A percentile compares a stretch with the other conserved stretches of the same genome.
Evolutionary conservation across 2,329 filamentous ascomycete species (phyloP).

Genomic region (Orbilia blumenaviensis): DNA sequence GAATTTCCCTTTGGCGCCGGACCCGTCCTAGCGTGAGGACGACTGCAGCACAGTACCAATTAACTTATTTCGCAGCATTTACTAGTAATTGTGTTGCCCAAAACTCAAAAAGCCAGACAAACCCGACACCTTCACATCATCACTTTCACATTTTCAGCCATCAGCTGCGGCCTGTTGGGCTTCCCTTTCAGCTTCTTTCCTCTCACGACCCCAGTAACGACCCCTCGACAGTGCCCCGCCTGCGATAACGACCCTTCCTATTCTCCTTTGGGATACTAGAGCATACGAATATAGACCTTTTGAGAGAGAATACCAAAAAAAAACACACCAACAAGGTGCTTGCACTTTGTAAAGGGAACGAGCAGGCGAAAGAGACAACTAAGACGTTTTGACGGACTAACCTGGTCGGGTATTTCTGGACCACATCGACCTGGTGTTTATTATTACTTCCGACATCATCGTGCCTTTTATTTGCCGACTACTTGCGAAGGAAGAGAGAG

Average conservation of each 20-base stretch:
- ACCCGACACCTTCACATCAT: neutral
- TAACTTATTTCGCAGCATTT: too few relatives aligned
- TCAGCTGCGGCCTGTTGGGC: neutral
- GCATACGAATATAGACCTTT: neutral
- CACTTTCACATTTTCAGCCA: neutral
- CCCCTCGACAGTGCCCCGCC: constrained; percentile 14
- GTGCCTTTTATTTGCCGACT: constrained; percentile 2
- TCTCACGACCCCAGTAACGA: constrained; percentile 6
- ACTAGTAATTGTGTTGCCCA: constrained; percentile 15
- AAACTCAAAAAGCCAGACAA: neutral
- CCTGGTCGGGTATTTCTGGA: constrained; percentile 38
- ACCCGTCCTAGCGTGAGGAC: neutral
- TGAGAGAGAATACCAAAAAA: constrained; percentile 6
- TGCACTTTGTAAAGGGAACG: constrained; percentile 15
- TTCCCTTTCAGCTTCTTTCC: constrained; percentile 6
- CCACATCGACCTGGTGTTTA: constrained; percentile 1
- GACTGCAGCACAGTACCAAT: too few relatives aligned
- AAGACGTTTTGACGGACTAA: constrained; percentile 44
- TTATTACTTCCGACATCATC: neutral
- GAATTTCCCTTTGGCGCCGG: constrained; percentile 22
- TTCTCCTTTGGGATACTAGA: constrained; percentile 14
- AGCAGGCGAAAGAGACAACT: constrained; percentile 52
- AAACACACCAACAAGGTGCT: neutral
- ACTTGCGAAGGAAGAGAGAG: neutral
- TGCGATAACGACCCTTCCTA: constrained; percentile 17